These are phyloP conservation scores for Fusarium foetens DNA, from an alignment of 2,329 filamentous ascomycete species.

Conservation along the genomic window DNA sequence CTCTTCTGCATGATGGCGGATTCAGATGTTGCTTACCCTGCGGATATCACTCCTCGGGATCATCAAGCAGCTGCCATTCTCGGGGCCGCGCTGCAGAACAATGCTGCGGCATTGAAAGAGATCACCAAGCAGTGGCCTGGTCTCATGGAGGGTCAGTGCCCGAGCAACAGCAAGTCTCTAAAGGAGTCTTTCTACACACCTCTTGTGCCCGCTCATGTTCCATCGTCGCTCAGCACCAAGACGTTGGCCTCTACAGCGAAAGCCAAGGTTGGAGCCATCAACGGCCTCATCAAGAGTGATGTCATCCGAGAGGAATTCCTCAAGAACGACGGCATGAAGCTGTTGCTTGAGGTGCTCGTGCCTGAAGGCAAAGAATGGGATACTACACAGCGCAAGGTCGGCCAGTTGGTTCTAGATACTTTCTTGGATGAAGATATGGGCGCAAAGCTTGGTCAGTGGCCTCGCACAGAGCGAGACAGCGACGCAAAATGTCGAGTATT, in stretches of 20 bases:
- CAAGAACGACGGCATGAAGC: conserved; percentile 61
- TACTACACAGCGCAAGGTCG: conserved; percentile 63
- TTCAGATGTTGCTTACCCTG: conserved; percentile 38
- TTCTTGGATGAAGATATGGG: conserved; percentile 75
- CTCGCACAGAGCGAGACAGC: conserved; percentile 49
- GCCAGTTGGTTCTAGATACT: conserved; percentile 69
- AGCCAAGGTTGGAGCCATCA: conserved; percentile 62
- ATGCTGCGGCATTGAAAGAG: conserved; percentile 67
- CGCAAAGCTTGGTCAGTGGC: conserved; percentile 67
- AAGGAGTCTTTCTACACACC: conserved; percentile 54
- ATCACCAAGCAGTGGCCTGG: conserved; percentile 60
- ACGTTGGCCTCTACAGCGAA: conserved; percentile 46
- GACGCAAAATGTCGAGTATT: conserved; percentile 51
- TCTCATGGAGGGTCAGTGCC: conserved; percentile 54
- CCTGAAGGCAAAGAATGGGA: conserved; percentile 61
- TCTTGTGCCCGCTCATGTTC: conserved; percentile 48
- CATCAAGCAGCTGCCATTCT: conserved; percentile 67
- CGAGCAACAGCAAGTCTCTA: conserved; percentile 45
- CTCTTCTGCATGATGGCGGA: conserved; percentile 66
- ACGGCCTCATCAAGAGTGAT: conserved; percentile 65
- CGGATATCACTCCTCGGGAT: conserved; percentile 52
- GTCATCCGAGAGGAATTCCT: conserved; percentile 67
- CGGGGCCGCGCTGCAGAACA: conserved; percentile 70
- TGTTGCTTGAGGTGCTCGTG: conserved; percentile 63
- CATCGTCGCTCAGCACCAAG: conserved; percentile 38